A percentile compares a stretch with the other conserved stretches of the same genome.
Conservation (phyloP, 2,329 filamentous ascomycete genomes). For the Aspergillus sp. region DNA sequence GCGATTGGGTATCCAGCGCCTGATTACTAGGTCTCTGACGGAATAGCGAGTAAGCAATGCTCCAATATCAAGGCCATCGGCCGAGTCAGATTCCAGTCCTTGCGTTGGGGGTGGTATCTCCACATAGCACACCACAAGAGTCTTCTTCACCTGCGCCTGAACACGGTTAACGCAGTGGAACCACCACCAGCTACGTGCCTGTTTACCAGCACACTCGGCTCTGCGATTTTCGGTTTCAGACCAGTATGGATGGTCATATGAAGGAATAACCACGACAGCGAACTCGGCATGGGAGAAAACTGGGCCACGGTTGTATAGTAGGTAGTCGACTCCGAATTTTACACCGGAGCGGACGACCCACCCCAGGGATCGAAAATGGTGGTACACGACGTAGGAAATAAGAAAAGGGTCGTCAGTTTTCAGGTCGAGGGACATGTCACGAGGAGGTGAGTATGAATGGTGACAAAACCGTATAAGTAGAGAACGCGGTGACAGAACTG, state of each 20-base stretch:
- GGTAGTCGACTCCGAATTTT: conserved; percentile 92
- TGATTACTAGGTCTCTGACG: conserved; percentile 76
- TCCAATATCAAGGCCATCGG: conserved; percentile 55
- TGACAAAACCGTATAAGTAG: conserved; percentile 67
- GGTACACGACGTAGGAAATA: conserved; percentile 83
- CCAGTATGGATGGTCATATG: conserved; percentile 77
- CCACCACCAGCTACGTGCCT: conserved; percentile 50
- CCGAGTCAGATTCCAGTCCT: conserved; percentile 32
- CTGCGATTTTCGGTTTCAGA: conserved; percentile 49
- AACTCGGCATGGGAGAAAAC: conserved; percentile 96
- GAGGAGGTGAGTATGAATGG: conserved; percentile 68
- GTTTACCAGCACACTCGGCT: conserved; percentile 50
- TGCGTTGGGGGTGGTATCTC: conserved; percentile 72
- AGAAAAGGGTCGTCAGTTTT: conserved; percentile 81
- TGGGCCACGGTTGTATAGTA: conserved; percentile 90
- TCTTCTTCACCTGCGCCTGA: conserved; percentile 87
- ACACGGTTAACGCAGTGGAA: conserved; percentile 87
- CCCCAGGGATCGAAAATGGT: conserved; percentile 91
- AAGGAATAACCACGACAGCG: conserved; percentile 78
- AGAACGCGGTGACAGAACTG: conserved; percentile 53
- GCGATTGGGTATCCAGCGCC: conserved; percentile 81
- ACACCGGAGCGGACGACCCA: conserved; percentile 92
- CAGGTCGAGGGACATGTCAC: conserved; percentile 44
- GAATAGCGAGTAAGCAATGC: conserved; percentile 67
- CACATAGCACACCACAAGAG: conserved; percentile 83